A percentile compares a stretch with the other conserved stretches of the same genome.
phyloP scores from a whole-genome alignment of 1,284 basidiomycete species.

The Ganoderma boninense region DNA sequence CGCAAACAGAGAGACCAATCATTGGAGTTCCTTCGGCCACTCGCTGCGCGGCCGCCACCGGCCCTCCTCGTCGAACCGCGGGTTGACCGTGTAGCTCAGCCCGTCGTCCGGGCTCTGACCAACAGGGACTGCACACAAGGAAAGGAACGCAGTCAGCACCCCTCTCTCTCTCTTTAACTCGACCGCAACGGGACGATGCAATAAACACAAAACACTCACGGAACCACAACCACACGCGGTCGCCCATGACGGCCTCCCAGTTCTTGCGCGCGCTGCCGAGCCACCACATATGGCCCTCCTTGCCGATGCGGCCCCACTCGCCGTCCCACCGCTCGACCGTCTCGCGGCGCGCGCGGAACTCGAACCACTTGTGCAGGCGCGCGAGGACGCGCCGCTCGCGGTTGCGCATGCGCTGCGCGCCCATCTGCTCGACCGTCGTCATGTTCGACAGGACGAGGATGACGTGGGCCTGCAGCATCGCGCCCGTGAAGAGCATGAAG shows the following conservation, averaged over 20 bases:
- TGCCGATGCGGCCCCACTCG: conserved; percentile 79
- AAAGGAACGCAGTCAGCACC: not conserved
- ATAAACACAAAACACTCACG: conserved; percentile 54
- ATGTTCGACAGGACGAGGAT: conserved; percentile 69
- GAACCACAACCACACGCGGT: conserved; percentile 70
- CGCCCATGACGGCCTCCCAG: conserved; percentile 84
- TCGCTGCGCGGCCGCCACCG: conserved; percentile 69
- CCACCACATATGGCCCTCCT: conserved; percentile 91
- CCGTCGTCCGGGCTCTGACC: conserved; percentile 68
- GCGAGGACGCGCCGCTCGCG: conserved; percentile 64
- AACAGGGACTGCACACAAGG: conserved; percentile 74
- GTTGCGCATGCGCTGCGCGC: conserved; percentile 62
- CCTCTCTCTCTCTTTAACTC: conserved; percentile 5
- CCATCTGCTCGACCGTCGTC: conserved; percentile 83
- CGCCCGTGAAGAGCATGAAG: conserved; percentile 74
- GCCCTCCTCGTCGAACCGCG: conserved; percentile 76
- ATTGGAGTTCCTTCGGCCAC: conserved; percentile 72
- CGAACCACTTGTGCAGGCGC: conserved; percentile 54
- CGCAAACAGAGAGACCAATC: not conserved
- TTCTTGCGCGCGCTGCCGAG: conserved; percentile 65
- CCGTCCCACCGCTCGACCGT: conserved; percentile 68
- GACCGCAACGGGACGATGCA: no score
- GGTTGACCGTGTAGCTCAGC: conserved; percentile 71
- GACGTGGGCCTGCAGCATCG: conserved; percentile 68
- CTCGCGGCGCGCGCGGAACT: conserved; percentile 58